Evolutionary conservation across 768 basidiomycete species (phyloP), one percentile per base, ranked within the genome.

Genomic region (Trametes cingulata): DNA sequence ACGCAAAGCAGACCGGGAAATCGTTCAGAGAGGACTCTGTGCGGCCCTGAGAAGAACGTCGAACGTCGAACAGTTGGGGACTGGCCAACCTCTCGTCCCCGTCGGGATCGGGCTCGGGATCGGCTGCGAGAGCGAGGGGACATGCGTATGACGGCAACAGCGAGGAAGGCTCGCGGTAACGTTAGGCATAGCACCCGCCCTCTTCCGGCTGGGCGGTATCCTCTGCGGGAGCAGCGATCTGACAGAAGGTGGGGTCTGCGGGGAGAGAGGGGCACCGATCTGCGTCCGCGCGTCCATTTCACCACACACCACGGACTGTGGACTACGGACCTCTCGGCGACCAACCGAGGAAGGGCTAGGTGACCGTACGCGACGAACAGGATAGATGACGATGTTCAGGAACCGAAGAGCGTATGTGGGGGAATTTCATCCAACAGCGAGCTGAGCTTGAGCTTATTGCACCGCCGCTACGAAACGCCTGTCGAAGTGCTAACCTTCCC

Each of bases 391-490:
- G n/a, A n/a, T n/a, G n/a, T 33, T 10, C 10, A n/a, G 19, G 45
- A 13, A 15, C 12, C 45, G 24, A 25, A 46, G 19, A 51, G 50
- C 35, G 19, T 22, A 20, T 5, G 24, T 6, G 9, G 20, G 22
- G 6, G 45, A 3, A 24, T 9, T 17, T 15, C 48, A 7, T 22
- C 29, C 48, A 33, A 22, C 10, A 35, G 15, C 36, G 17, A 3
- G 17, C 19, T n/a, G 33, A 42, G 52, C 52, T 35, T 54, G 52
- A 54, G 52, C 42, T 17, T 54, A 43, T 54, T 41, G 17, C 29
- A 15, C 52, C 15, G 25, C 52, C 42, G 25, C 29, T 29, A 49
- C 13, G 13, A 43, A 57, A 49, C 56, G 56, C 56, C 56, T 22
- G 35, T 10, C 24, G 24, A 25, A 29, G 29, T 49, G n/a, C 46